These are phyloP conservation scores for Fusarium virguliforme DNA, from an alignment of 2,329 filamentous ascomycete genomes.

Conservation along the genomic window DNA sequence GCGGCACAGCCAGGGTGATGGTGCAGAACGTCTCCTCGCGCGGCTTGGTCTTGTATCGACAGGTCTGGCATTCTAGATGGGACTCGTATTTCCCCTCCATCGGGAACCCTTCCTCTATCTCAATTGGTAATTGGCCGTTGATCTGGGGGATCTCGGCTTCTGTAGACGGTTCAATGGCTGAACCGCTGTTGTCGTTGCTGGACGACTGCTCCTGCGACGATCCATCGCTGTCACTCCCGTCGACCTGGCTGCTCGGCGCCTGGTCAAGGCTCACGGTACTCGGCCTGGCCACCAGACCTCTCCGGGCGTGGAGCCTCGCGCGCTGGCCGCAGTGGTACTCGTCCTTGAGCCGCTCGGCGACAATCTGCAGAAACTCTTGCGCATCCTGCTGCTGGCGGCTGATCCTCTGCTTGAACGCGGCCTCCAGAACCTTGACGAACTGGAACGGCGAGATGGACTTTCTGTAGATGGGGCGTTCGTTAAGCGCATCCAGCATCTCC, in stretches of 20 bases:
- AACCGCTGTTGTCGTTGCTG: constrained; percentile 32
- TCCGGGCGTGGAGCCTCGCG: constrained; percentile 74
- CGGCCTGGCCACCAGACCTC: constrained; percentile 42
- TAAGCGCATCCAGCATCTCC: constrained; percentile 91
- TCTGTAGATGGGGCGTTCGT: constrained; percentile 92
- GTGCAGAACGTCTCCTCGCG: constrained; percentile 91
- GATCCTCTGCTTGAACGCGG: constrained; percentile 90
- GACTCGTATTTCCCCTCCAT: constrained; percentile 94
- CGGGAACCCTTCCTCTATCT: constrained; percentile 83
- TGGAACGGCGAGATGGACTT: constrained; percentile 92
- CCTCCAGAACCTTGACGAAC: constrained; percentile 88
- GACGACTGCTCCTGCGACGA: constrained; percentile 27
- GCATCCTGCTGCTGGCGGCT: constrained; percentile 97
- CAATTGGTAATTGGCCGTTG: constrained; percentile 52
- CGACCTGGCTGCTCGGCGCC: constrained; percentile 44
- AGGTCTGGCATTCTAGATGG: constrained; percentile 94
- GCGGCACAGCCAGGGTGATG: constrained; percentile 91
- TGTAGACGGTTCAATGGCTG: constrained; percentile 47
- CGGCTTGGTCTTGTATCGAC: constrained; percentile 89
- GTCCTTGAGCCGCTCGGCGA: constrained; percentile 92
- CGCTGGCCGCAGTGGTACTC: constrained; percentile 91
- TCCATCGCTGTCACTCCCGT: constrained; percentile 34
- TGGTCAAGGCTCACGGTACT: constrained; percentile 30
- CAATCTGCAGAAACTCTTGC: constrained; percentile 95
- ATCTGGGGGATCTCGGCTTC: constrained; percentile 43